These are phyloP conservation scores for Didymella keratinophila DNA, from an alignment of 2,329 filamentous ascomycete species.

Conservation along the genomic window DNA sequence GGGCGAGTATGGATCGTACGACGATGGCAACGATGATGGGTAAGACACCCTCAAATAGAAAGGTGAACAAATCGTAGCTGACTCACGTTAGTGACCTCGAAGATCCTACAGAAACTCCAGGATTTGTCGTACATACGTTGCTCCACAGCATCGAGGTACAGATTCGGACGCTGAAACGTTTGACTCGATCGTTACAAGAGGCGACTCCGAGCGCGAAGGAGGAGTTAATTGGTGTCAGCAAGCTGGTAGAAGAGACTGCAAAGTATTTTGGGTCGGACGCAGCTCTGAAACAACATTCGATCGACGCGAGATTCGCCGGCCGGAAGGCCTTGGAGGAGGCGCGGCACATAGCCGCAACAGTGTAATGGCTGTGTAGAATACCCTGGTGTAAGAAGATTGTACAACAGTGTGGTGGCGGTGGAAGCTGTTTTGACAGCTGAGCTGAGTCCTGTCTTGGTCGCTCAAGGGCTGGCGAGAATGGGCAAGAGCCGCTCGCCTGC, in stretches of 20 bases:
- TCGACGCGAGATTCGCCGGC: slow-evolving; percentile 29
- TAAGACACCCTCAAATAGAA: not conserved
- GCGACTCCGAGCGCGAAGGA: slow-evolving; percentile 30
- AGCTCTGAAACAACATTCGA: slow-evolving; percentile 23
- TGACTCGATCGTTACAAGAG: slow-evolving; percentile 38
- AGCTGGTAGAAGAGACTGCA: slow-evolving; percentile 29
- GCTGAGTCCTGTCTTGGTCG: not conserved
- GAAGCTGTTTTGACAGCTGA: not conserved
- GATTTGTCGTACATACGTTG: slow-evolving; percentile 31
- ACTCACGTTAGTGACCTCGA: slow-evolving; percentile 16
- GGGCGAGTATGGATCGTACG: slow-evolving; percentile 15
- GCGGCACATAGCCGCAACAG: not conserved
- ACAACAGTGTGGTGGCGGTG: not conserved
- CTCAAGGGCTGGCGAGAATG: not conserved
- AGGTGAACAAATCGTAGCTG: slow-evolving; percentile 1
- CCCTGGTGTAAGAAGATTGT: not conserved
- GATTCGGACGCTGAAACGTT: slow-evolving; percentile 32
- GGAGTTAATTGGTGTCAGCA: slow-evolving; percentile 28
- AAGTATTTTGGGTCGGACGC: slow-evolving; percentile 34
- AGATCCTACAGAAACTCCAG: slow-evolving; percentile 29
- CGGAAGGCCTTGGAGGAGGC: slow-evolving; percentile 33
- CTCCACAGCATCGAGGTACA: slow-evolving; percentile 37
- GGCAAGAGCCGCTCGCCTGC: not conserved
- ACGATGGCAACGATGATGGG: slow-evolving; percentile 17
- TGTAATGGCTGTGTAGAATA: not conserved